Evolutionary conservation across 495 filamentous ascomycete species (phyloP), one percentile per base, ranked within the genome.

Genomic region (Xylaria scruposa): DNA sequence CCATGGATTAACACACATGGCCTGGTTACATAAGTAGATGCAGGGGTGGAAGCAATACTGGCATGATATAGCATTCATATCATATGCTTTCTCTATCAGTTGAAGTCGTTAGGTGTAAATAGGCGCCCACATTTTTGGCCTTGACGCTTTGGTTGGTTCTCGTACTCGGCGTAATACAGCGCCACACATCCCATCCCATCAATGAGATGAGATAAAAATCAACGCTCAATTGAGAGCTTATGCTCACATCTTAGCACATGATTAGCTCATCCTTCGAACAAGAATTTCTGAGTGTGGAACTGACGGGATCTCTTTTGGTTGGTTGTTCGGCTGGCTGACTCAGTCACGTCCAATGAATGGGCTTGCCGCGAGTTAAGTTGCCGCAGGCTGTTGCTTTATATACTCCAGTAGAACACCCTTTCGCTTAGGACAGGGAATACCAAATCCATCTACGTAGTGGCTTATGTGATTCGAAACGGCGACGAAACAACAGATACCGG

Each of bases 81-180:
- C 54, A 19, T 58, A 33, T 60, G 56, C 56, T 60, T 54, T 38
- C 56, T 59, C 15, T n/a, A 13, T 19, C 17, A 59, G 15, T 36
- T n/a, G 3, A n/a, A 59, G 56, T 62, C 33, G 36, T n/a, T n/a
- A 21, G 59, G 38, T 26, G 58, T n/a, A 40, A 40, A 44, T 63
- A 44, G 15, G 60, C 60, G 38, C 60, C 33, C n/a, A 29, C 12
- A 17, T 33, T 56, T 36, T 40, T 31, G 10, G 38, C 33, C 36
- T 42, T 24, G 38, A 13, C n/a, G 13, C 36, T 63, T 63, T 63
- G 60, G 60, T 63, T 63, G 60, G 58, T 46, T 53, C 29, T 38
- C 38, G 4, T 63, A 9, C 49, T 67, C 65, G 65, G 65, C 65
- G 65, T n/a, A 67, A 67, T 67, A n/a, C 64, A 54, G 47, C 64